Evolutionary conservation across 768 basidiomycete genomes (phyloP), one percentile per base, ranked within the genome.

Genomic region (Calocybe gangraenosa): DNA sequence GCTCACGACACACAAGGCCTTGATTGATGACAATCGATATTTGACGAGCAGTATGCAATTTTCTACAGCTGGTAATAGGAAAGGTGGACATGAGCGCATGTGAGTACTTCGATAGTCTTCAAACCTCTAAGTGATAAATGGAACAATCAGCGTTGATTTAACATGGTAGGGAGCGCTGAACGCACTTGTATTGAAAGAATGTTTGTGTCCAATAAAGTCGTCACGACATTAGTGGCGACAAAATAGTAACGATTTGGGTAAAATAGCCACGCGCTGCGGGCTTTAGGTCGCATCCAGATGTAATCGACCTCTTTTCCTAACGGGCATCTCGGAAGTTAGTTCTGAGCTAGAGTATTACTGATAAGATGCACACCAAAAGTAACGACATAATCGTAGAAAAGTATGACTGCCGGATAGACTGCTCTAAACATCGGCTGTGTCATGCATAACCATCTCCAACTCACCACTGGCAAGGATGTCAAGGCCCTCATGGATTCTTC

Each of bases 181-280:
- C 25, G n/a, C 36, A 66, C 64, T 17, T 56, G 40, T 7, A 47
- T 5, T 5, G 54, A 40, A 22, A 67, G 41, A 20, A 67, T 40
- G 13, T 60, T 55, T 32, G 25, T 28, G 25, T 28, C 25, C 25
- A 28, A 51, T n/a, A 22, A 21, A 25, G 57, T 52, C 2, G 42
- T n/a, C 21, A 39, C 20, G 5, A 14, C 15, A 14, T 39, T 43
- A 21, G 42, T 44, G 13, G 36, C 37, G 10, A 47, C 21, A 8
- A 42, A 31, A 20, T 40, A 47, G 20, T 51, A 51, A 4, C 50
- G 42, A 11, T 43, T 39, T 2, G 42, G 23, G 20, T 47, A 44
- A 15, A 47, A 51, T 21, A 47, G 13, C 25, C 34, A 44, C 3
- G 37, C 22, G 32, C 37, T 51, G 14, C 42, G 37, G 18, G 38